Evolutionary conservation across 208 protist genomes (phyloP), one percentile per base, ranked within the genome.

Genomic region (Trypanosoma mega): DNA sequence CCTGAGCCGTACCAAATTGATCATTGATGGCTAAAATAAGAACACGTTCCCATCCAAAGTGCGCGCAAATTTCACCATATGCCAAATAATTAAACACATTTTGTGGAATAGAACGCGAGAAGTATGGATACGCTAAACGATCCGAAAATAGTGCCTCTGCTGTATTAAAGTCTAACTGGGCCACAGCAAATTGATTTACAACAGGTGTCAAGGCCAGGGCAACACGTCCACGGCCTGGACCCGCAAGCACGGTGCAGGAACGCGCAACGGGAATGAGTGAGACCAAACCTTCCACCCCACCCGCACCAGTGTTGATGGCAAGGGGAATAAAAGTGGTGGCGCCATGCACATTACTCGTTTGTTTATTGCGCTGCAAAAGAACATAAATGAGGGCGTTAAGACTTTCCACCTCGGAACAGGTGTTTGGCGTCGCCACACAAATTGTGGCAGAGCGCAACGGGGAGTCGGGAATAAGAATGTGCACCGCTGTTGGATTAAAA

Each of bases 31-130:
- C 68, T 52, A 95, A 55, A 34, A 95, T 63, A 41, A 91, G 78
- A n/a, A 91, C 85, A 29, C 85, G 80, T 62, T 95, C 83, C 85
- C 88, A 95, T 12, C 62, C 72, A 60, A 90, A 92, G 56, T 90
- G 74, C 2, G 53, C 44, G 62, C 80, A 90, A 21, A 91, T 46
- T 36, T 90, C 80, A 6, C 72, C 73, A 57, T 82, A 80, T 34
- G 78, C 81, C 50, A 62, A 45, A 57, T 78, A 80, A 48, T 67
- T 81, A 52, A 81, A 82, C 9, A 63, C 36, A 49, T 92, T 74
- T 12, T 45, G 21, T 2, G 85, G 81, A 21, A 78, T 64, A 11
- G 76, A 81, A 33, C 88, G 79, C n/a, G 85, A 92, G 55, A 92
- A 92, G 57, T 81, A 89, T 37, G 88, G 88, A 59, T 78, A 80